Conservation (phyloP, 2,329 filamentous ascomycete species). For the Stemphylium vesicarium region DNA sequence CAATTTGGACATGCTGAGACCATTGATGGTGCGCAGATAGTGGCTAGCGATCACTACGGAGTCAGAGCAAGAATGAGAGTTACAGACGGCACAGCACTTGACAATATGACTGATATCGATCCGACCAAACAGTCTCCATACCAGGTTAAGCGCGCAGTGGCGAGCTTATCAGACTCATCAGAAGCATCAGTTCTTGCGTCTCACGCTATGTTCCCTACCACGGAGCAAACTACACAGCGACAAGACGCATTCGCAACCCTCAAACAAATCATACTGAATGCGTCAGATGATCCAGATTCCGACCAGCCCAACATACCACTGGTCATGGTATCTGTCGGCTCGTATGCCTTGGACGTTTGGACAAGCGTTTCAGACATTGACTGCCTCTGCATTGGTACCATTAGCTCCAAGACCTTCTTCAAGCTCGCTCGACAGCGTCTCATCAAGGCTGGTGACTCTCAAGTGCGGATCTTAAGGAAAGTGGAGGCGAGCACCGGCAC, state of each 20-base stretch:
- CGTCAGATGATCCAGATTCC: constrained; percentile 11
- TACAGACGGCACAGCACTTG: constrained; percentile 25
- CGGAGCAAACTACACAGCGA: constrained; percentile 52
- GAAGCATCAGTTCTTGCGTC: constrained; percentile 23
- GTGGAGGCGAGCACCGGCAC: constrained; percentile 66
- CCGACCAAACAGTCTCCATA: constrained; percentile 16
- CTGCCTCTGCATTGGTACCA: constrained; percentile 68
- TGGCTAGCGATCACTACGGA: constrained; percentile 62
- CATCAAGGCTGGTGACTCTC: constrained; percentile 52
- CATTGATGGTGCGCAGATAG: constrained; percentile 17
- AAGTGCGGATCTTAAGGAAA: constrained; percentile 61
- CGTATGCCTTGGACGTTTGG: constrained; percentile 69
- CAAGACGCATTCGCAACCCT: constrained; percentile 57
- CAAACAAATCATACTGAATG: constrained; percentile 52
- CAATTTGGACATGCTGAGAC: constrained; percentile 60
- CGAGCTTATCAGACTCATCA: constrained; percentile 12
- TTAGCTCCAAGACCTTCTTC: constrained; percentile 68
- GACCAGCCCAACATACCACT: constrained; percentile 46
- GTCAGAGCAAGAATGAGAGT: constrained; percentile 48
- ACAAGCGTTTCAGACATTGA: constrained; percentile 67
- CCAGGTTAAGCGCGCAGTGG: constrained; percentile 14
- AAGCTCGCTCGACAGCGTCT: constrained; percentile 63
- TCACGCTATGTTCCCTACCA: constrained; percentile 54
- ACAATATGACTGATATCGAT: constrained; percentile 1
- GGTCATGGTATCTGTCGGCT: constrained; percentile 68